Conservation (phyloP, 164 flowering plant genomes). For the Platanus orientalis region DNA sequence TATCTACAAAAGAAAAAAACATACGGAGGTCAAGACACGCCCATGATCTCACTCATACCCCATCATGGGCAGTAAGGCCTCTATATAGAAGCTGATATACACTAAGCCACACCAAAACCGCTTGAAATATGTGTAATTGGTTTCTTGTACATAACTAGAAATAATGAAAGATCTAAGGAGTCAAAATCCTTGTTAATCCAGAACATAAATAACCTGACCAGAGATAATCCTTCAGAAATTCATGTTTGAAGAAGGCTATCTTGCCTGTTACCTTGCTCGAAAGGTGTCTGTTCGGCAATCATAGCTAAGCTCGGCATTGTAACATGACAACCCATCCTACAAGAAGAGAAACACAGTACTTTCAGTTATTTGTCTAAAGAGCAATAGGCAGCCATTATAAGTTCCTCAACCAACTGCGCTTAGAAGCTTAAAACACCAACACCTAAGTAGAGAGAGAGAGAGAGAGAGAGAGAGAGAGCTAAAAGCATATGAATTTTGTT, state of each 20-base stretch:
- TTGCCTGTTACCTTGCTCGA: constrained; percentile 44
- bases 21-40: background rate
- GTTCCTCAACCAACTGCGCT: background rate
- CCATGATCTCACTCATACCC: background rate
- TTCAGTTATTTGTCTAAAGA: background rate
- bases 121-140: background rate
- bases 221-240: no score
- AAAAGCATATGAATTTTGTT: no score
- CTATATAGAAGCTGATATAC: background rate
- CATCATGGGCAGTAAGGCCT: background rate
- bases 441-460: no score
- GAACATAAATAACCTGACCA: background rate
- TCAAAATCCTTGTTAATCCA: background rate
- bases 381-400: background rate
- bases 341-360: background rate
- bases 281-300: constrained; percentile 48
- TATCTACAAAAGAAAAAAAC: constrained; percentile 34
- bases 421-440: background rate
- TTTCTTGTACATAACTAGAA: background rate
- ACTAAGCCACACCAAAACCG: background rate
- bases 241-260: background rate
- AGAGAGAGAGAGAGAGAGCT: no score
- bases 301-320: constrained; percentile 66
- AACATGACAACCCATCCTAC: constrained; percentile 74
- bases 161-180: background rate